Conservation (phyloP, 805 yeast species). For the Zygosaccharomyces kombuchaensis region DNA sequence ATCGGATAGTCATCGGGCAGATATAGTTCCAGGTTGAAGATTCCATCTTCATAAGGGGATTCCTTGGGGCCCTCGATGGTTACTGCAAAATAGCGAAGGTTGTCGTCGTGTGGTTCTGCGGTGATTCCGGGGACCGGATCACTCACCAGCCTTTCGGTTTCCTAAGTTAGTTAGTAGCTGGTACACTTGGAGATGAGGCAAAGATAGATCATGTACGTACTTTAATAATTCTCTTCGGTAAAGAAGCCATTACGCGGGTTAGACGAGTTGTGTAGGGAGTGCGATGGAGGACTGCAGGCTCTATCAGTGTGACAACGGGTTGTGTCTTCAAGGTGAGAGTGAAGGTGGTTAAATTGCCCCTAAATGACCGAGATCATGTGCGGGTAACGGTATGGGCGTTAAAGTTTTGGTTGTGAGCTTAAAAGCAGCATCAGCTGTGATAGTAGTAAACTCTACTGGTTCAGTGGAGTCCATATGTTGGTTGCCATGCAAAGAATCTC, state of each 20-base stretch:
- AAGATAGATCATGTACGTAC: slow-evolving; percentile 37
- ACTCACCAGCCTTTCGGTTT: slow-evolving; percentile 83
- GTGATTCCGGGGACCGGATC: slow-evolving; percentile 97
- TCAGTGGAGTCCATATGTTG: not conserved
- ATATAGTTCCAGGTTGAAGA: slow-evolving; percentile 77
- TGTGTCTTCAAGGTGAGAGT: not conserved
- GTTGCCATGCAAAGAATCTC: not conserved
- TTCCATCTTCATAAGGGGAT: slow-evolving; percentile 86
- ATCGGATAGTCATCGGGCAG: slow-evolving; percentile 97
- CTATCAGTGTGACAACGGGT: not conserved
- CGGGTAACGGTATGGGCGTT: not conserved
- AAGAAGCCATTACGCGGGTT: slow-evolving; percentile 27
- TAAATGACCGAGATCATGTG: not conserved
- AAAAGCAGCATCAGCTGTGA: not conserved
- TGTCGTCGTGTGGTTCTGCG: slow-evolving; percentile 91
- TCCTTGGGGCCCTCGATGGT: slow-evolving; percentile 86
- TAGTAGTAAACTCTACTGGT: not conserved
- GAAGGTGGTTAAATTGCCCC: not conserved
- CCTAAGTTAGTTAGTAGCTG: slow-evolving; percentile 39
- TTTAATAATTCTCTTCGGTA: slow-evolving; percentile 91
- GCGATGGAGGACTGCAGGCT: not conserved
- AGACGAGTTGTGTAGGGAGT: not conserved
- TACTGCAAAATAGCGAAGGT: slow-evolving; percentile 88
- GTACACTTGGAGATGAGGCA: not conserved
- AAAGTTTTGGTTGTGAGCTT: not conserved